Base-by-base conservation (phyloP, 2,329 filamentous ascomycete species). In the Pezicula rhizophila region DNA sequence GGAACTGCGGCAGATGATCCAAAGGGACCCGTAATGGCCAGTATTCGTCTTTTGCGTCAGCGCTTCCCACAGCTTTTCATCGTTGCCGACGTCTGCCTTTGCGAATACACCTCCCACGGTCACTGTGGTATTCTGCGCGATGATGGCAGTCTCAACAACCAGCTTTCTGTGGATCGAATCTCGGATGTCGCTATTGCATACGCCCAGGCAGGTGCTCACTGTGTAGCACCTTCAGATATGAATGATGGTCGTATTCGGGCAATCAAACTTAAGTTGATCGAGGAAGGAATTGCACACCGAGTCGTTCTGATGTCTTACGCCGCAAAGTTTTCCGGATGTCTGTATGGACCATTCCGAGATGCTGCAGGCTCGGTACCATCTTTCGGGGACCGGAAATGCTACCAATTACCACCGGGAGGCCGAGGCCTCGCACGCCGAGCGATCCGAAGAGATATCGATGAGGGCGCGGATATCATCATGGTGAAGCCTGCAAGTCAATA, bases 391-490 rank as follows among this genome's bases (percentile, higher is more conserved):
- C 83, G 93, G 60, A 85, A 87, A 67, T 97, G 93, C 79, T 99
- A 99, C 73, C 93, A 99, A 72, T 79, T 99, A 10, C 93, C 93
- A 1, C 89, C 90, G 0, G 91, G 91, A 52, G 93, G 91, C 23
- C 85, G 93, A 45, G 93, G 93, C 31, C 81, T 99, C 40, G 93
- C 93, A 14, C 83, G 93, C 56, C 82, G 93, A 58, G 93, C 93
- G 43, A 96, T 99, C 56, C 73, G 82, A 37, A 81, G 93, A 58
- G 93, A 99, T 65, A 92, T 99, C 58, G 79, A 78, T 55, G 93
- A 99, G 70, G 93, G 93, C 23, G 93, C 93, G 17, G 93, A 99
- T 64, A 89, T 96, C 59, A 96, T 99, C 70, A 96, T 99, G 92
- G 93, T 99, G 53, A 99, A 99, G 77, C 93, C 93, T 2, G 93